phyloP scores from a whole-genome alignment of 805 yeast genomes.

The Suhomyces pyralidae region DNA sequence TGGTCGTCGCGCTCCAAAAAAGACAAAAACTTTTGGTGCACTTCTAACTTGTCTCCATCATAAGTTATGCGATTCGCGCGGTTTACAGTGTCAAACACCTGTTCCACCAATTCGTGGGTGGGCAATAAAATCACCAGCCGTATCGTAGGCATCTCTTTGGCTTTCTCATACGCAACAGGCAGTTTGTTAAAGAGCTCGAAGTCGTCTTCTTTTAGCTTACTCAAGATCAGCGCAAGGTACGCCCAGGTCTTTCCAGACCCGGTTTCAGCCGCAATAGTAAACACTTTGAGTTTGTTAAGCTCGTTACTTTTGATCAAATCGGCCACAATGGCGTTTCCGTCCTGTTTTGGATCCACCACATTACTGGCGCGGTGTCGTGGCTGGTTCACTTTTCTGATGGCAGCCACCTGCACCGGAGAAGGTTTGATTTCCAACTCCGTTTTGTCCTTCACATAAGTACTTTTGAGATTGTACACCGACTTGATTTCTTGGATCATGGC shows the following conservation, averaged over 20 bases:
- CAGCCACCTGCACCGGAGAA: slow-evolving; percentile 80
- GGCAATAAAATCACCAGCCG: slow-evolving; percentile 81
- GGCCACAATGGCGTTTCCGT: slow-evolving; percentile 22
- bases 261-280: slow-evolving; percentile 90
- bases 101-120: slow-evolving; percentile 83
- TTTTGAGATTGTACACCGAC: slow-evolving; percentile 29
- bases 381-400: slow-evolving; percentile 55
- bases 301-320: slow-evolving; percentile 30
- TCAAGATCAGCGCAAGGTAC: slow-evolving; percentile 72
- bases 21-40: slow-evolving; percentile 15
- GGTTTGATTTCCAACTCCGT: slow-evolving; percentile 46
- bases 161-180: slow-evolving; percentile 17
- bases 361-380: slow-evolving; percentile 31
- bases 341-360: slow-evolving; percentile 13
- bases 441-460: slow-evolving; percentile 29
- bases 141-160: slow-evolving; percentile 37
- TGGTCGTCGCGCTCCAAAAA: slow-evolving; percentile 25
- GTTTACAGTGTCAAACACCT: slow-evolving; percentile 54
- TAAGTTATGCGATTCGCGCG: slow-evolving; percentile 25
- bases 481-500: slow-evolving; percentile 56
- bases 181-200: slow-evolving; percentile 19
- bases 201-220: slow-evolving; percentile 62
- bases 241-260: slow-evolving; percentile 98
- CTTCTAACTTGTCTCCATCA: slow-evolving; percentile 19
- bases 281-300: slow-evolving; percentile 47